Base-by-base conservation (phyloP, 2,329 filamentous ascomycete genomes). In the Stachybotrys echinatus region DNA sequence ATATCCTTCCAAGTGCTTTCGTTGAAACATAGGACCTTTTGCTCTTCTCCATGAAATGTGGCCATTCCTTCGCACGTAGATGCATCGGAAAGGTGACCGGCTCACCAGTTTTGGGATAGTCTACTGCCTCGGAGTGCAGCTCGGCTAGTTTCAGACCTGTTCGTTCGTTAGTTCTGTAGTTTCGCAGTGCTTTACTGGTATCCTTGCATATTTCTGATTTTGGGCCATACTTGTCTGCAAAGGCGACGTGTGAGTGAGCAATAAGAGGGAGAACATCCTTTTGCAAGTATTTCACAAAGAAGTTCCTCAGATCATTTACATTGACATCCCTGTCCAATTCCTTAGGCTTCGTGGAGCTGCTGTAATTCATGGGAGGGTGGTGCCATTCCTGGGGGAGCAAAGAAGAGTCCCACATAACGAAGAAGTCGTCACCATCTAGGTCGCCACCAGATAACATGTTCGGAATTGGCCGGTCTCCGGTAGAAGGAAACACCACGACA, bases 381-480 rank as follows among this genome's bases (percentile, higher is more conserved):
- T 94, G 89, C 81, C 88, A 89, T 47, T 80, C 70, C 1, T 67
- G 56, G 0, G 89, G 89, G 22, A 95, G 74, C 6, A 99, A 72
- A 14, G 81, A 78, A 20, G 76, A 65, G 57, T 99, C 92, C 92
- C 94, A 99, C 43, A 96, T 87, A 5, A 97, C 84, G 49, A 97
- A 85, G 64, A 91, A 99, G 63, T 99, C 94, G 60, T 99, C 94
- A 0, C 94, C 94, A 62, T 99, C 94, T 0, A 99, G 77, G 62
- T 99, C 94, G 0, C 94, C 94, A 2, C 94, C 94, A 4, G 94
- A 96, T 55, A 94, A 91, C 92, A 97, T 97, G 60, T 88, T 91
- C 1, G 92, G 84, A 20, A 99, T 72, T 54, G 95, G 90, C 17
- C 87, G 78, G 61, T 96, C 90, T 0, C 92, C 92, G 0, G 74